Base-by-base conservation (phyloP, 1,284 basidiomycete genomes). In the Apiotrichum akiyoshidainum region DNA sequence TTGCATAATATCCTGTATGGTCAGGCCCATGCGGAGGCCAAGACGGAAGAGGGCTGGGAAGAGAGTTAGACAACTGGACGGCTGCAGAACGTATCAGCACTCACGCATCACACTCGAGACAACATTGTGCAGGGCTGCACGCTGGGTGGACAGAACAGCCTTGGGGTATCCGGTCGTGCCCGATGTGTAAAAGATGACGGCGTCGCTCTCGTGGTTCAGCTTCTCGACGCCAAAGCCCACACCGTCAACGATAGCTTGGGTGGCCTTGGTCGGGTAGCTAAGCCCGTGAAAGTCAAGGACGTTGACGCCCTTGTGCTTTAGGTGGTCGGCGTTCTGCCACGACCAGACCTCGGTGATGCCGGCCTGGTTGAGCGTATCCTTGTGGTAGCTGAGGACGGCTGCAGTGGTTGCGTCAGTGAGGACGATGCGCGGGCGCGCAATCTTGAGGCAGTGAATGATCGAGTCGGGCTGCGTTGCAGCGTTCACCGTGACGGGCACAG, bases 131-230 rank as follows among this genome's bases (percentile, higher is more conserved):
- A 75, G 54, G 8, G 71, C 69, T 58, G 69, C 69, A n/a, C 72
- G 58, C 55, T 75, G 73, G 5, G 67, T 71, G 47, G 70, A 72
- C 16, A 73, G 55, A 5, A 73, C 71, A 0, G 71, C 72, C 61
- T 37, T 37, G 37, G 37, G 37, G 37, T 37, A 37, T 37, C 37
- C 37, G 3, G 37, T 37, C 37, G 37, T 37, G 37, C 37, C 37
- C 12, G 37, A 37, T 2, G 37, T 37, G 57, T 70, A 75, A 62
- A 73, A 75, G 45, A 73, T 68, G 19, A 69, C 65, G 13, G 60
- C 71, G 56, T 73, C 73, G 45, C 66, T 68, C 49, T 75, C 73
- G 14, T 70, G 69, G 31, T 57, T 54, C 5, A 70, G 54, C 0
- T 19, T 46, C 22, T 66, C 60, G 19, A 73, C n/a, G 0, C 62